Base-by-base conservation (phyloP, 129 eudicot genomes). In the Ambrosia artemisiifolia region DNA sequence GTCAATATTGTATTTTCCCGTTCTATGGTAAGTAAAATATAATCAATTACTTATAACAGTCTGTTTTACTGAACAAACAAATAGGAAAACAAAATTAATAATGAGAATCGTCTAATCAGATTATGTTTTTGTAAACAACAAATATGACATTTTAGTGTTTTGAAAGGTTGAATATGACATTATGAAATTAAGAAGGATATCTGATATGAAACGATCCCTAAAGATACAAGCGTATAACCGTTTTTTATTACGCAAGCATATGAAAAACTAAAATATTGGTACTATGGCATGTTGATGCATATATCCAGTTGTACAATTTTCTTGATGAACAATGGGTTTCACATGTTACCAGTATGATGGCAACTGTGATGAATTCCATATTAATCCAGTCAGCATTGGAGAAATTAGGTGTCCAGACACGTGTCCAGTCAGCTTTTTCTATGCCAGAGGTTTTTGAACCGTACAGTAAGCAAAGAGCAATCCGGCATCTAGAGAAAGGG, bases 401-500 rank as follows among this genome's bases (percentile, higher is more conserved):
- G 79, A 89, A 92, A 76, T 13, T 85, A 74, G 91, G 96, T 13
- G 85, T 92, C 55, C 90, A 89, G 69, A 80, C 95, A 50, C 95
- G 95, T 14, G 76, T 85, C 51, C 96, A 86, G 69, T 88, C 91
- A 61, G 88, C 97, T 32, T 86, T 84, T 73, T 65, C 91, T 7
- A 81, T 92, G 86, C 91, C 97, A 3, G 93, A 88, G 68, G 84
- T 86, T 35, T 87, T 89, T 56, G 97, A 92, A 72, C 93, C 91
- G 18, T 92, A 88, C 73, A 84, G 92, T 79, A 80, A 84, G 71
- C 97, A 88, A 51, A 70, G 91, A 57, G 93, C 96, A 32, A 92
- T 92, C 66, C 75, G 91, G 20, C 96, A 92, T 79, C 86, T 92
- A 63, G 98, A 92, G 64, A 92, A 92, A 74, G 96, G 98, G 47